Evolutionary conservation across 2,329 filamentous ascomycete genomes (phyloP), one percentile per base, ranked within the genome.

Genomic region (Cytospora leucostoma): DNA sequence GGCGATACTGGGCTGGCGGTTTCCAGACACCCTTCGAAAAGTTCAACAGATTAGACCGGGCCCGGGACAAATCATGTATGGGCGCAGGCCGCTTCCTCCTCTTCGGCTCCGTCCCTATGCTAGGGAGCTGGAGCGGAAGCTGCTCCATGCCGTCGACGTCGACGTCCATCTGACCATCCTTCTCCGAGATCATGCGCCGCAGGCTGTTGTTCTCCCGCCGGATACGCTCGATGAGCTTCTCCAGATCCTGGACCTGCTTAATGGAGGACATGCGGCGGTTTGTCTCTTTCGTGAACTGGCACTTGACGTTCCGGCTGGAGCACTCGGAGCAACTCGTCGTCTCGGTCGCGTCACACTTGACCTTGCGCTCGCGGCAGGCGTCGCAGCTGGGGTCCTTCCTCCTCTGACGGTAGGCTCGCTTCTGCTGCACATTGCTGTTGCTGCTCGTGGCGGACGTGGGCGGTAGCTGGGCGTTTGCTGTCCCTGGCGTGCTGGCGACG

Each of bases 261-360:
- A 98, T 98, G 1, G 94, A 98, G 19, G 95, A 98, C 95, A 99
- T 99, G 66, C 95, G 88, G 64, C 95, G 86, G 75, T 99, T 99
- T 13, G 95, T 99, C 77, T 99, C 95, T 78, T 99, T 99, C 56
- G 95, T 99, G 74, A 99, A 99, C 73, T 98, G 94, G 74, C 95
- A 99, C 75, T 96, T 96, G 68, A 98, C 94, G 73, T 94, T 96
- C 68, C 95, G 89, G 74, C 93, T 97, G 5, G 92, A 95, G 78
- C 95, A 99, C 77, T 99, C 95, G 1, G 95, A 97, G 75, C 95
- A 99, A 77, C 94, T 97, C 12, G 91, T 89, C 19, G 92, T 97
- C 74, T 98, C 95, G 17, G 95, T 98, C 37, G 95, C 95, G 79
- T 99, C 95, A 76, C 95, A 99, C 83, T 90, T 90, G 73, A 90